phyloP scores from a whole-genome alignment of 2,329 filamentous ascomycete genomes.

The Fusarium sp. region DNA sequence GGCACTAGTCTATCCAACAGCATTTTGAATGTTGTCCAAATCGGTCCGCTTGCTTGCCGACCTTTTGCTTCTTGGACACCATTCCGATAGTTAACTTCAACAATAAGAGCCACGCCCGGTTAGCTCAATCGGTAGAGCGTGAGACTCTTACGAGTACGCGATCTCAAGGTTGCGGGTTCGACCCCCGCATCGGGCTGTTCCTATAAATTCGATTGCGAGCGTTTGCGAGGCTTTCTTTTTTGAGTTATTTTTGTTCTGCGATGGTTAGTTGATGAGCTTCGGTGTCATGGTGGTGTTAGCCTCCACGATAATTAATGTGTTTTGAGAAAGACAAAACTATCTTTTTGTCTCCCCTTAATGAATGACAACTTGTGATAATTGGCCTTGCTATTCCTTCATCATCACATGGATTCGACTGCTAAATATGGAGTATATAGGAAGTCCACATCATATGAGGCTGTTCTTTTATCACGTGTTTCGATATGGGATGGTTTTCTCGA shows the following conservation, averaged over 20 bases:
- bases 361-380: background rate
- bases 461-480: background rate
- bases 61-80: background rate
- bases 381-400: background rate
- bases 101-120: constrained; percentile 46
- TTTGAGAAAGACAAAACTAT: no score
- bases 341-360: background rate
- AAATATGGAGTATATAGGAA: background rate
- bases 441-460: background rate
- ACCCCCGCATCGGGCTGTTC: constrained; percentile 56
- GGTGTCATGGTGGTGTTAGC: background rate
- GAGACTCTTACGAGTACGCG: constrained; percentile 65
- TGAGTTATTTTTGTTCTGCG: constrained; percentile 5
- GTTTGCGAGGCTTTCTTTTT: constrained; percentile 29
- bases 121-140: constrained; percentile 65
- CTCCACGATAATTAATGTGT: no score
- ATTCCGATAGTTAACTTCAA: background rate
- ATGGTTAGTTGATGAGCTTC: no score
- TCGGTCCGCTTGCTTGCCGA: accelerated
- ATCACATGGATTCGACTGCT: no score
- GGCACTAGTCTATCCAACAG: background rate
- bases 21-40: no score
- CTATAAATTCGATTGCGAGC: constrained; percentile 45
- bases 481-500: background rate
- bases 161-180: constrained; percentile 68